These are phyloP conservation scores for Capronia epimyces DNA, from an alignment of 2,329 filamentous ascomycete species.

Conservation along the genomic window DNA sequence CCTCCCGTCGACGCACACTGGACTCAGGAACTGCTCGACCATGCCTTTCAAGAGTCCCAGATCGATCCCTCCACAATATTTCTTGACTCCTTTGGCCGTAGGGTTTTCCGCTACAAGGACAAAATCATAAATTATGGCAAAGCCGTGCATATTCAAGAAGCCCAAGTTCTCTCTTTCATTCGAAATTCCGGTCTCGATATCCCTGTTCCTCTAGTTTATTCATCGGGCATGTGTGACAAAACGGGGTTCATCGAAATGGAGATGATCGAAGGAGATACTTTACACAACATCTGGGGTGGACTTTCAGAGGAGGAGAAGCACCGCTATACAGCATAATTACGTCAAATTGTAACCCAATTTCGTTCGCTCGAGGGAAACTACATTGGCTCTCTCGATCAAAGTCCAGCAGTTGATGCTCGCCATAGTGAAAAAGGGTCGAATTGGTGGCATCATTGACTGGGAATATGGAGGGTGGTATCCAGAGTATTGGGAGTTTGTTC, in stretches of 20 bases:
- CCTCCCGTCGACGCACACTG: not conserved
- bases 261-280: not conserved
- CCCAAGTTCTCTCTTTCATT: not conserved
- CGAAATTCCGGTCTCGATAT: not conserved
- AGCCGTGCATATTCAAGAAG: not conserved
- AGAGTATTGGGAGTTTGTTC: constrained; percentile 26
- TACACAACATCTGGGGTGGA: not conserved
- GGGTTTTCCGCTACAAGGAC: not conserved
- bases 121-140: not conserved
- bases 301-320: constrained; percentile 3
- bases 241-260: not conserved
- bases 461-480: constrained; percentile 17
- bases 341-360: constrained; percentile 2
- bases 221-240: not conserved
- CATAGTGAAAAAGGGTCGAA: constrained; percentile 9
- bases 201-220: not conserved
- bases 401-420: constrained; percentile 1
- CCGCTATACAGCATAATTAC: constrained; percentile 5
- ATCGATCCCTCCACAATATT: not conserved
- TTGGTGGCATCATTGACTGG: constrained; percentile 15
- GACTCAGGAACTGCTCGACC: not conserved
- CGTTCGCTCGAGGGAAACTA: constrained; percentile 6
- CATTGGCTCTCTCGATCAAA: constrained; percentile 1
- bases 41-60: not conserved
- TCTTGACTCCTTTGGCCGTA: not conserved